Evolutionary conservation across 176 grass and related monocot species (phyloP).

Genomic region (Guadua angustifolia): DNA sequence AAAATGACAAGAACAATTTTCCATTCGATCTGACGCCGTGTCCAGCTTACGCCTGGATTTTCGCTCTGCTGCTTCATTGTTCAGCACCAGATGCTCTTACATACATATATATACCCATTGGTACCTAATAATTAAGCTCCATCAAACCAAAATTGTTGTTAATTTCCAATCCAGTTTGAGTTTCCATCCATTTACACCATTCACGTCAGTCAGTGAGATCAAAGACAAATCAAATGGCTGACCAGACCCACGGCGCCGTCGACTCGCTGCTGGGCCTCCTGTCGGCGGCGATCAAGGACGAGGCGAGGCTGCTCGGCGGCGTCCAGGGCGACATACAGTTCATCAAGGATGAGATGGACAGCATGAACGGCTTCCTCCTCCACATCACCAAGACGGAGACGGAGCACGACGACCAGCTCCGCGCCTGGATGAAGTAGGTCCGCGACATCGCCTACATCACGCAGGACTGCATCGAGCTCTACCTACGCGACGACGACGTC

Average conservation of each 20-base stretch:
- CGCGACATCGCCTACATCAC: not conserved
- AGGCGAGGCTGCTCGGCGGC: constrained; percentile 6
- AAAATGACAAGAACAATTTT: too few species aligned
- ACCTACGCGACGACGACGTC: too few species aligned
- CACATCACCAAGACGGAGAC: not conserved
- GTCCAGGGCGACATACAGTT: not conserved
- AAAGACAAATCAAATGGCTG: not conserved
- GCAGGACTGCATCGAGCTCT: not conserved
- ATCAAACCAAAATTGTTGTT: too few species aligned
- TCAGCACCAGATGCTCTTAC: too few species aligned
- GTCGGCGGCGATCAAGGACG: not conserved
- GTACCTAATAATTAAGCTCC: too few species aligned
- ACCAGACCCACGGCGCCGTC: not conserved
- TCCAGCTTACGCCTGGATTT: too few species aligned
- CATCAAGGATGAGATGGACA: constrained; percentile 29
- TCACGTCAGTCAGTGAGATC: not conserved
- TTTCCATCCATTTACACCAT: not conserved
- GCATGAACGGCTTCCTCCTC: not conserved
- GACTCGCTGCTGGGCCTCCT: not conserved
- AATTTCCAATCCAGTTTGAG: not conserved
- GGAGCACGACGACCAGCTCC: not conserved
- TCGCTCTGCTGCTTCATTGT: too few species aligned
- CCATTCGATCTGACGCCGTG: too few species aligned
- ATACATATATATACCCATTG: too few species aligned
- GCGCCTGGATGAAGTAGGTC: not conserved